Percentiles rank a stretch among this genome's conserved stretches.
Evolutionary conservation across 441 rosid species (phyloP).

Genomic region (Aleurites moluccanus): DNA sequence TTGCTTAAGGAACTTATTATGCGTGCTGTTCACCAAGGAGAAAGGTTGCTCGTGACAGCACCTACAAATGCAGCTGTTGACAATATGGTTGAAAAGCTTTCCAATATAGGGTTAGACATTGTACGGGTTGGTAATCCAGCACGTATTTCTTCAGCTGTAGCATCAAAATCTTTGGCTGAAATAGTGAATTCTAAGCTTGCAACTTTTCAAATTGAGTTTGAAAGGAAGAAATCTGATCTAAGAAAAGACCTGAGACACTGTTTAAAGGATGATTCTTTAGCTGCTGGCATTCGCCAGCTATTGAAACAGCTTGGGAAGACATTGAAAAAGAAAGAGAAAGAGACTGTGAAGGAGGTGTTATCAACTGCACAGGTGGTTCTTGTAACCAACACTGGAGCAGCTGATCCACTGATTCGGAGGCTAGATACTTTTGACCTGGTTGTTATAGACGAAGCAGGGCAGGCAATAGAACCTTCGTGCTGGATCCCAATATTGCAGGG

Average conservation of each 20-base stretch:
- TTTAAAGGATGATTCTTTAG: conserved; percentile 86
- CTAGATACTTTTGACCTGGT: conserved; percentile 81
- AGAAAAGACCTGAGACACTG: conserved; percentile 82
- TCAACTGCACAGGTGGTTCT: conserved; percentile 87
- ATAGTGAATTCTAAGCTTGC: conserved; percentile 79
- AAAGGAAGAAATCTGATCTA: conserved; percentile 88
- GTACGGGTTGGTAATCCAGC: conserved; percentile 98
- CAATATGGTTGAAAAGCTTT: conserved; percentile 94
- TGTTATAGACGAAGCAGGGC: conserved; percentile 96
- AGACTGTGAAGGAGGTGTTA: conserved; percentile 75
- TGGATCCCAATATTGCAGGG: conserved; percentile 97
- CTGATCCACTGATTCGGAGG: conserved; percentile 83
- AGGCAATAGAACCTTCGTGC: conserved; percentile 95
- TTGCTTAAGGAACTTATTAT: conserved; percentile 79
- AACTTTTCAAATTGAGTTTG: conserved; percentile 57
- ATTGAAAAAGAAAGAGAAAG: conserved; percentile 87
- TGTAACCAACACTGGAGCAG: conserved; percentile 92
- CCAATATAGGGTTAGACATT: conserved; percentile 58
- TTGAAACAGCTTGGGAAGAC: conserved; percentile 85
- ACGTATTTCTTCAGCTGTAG: conserved; percentile 79
- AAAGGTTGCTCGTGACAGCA: conserved; percentile 90
- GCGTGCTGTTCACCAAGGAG: conserved; percentile 81
- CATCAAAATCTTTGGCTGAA: conserved; percentile 81
- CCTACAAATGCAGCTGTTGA: conserved; percentile 98
- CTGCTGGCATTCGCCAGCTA: conserved; percentile 97